phyloP scores from a whole-genome alignment of 805 yeast genomes.

The Candida germanica region DNA sequence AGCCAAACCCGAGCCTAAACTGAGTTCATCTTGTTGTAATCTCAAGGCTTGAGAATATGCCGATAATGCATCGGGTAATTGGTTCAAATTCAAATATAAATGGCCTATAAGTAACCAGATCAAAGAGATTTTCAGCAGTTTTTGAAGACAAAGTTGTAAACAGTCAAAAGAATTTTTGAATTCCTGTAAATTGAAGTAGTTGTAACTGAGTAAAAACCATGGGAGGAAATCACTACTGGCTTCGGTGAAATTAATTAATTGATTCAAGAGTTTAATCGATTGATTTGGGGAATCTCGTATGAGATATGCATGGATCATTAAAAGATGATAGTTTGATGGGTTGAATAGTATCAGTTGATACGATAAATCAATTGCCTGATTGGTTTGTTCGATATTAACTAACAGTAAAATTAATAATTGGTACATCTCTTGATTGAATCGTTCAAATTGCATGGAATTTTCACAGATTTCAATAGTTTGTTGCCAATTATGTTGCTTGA shows the following conservation, averaged over 20 bases:
- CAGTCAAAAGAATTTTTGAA: conserved; percentile 54
- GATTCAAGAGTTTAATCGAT: conserved; percentile 7
- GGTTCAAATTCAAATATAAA: conserved; percentile 55
- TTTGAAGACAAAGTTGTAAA: conserved; percentile 51
- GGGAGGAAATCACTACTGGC: conserved; percentile 51
- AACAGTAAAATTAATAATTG: conserved; percentile 5
- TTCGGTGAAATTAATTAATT: conserved; percentile 3
- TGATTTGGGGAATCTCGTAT: not conserved
- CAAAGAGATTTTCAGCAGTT: conserved; percentile 52
- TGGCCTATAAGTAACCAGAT: conserved; percentile 69
- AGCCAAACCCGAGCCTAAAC: conserved; percentile 51
- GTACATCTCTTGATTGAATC: conserved; percentile 6
- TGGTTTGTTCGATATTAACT: conserved; percentile 1
- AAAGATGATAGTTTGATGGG: conserved; percentile 8
- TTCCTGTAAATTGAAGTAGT: conserved; percentile 44
- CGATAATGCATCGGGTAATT: conserved; percentile 61
- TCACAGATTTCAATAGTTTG: conserved; percentile 1
- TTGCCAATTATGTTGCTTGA: conserved; percentile 1
- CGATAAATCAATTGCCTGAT: conserved; percentile 7
- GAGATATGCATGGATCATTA: conserved; percentile 5
- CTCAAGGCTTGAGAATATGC: conserved; percentile 66
- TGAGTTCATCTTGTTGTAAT: conserved; percentile 45
- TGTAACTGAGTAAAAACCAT: conserved; percentile 54
- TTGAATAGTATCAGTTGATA: conserved; percentile 6
- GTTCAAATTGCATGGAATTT: conserved; percentile 1